Percentiles rank a stretch among this genome's conserved stretches.
phyloP scores from a whole-genome alignment of 495 filamentous ascomycete species.

The Aspergillus ostianus region DNA sequence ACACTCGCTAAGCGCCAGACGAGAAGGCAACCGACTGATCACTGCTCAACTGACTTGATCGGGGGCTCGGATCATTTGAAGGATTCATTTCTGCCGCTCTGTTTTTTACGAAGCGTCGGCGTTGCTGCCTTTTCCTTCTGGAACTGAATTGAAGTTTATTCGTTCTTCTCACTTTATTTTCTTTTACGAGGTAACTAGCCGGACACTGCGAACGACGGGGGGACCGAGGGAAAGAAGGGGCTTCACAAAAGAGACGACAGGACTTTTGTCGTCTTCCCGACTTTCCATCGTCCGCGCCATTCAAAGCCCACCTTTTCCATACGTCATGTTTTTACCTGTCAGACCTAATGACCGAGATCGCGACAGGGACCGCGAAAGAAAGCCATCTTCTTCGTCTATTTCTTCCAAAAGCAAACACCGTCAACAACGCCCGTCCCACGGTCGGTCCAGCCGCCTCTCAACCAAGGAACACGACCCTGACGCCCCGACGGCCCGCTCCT shows the following conservation, averaged over 20 bases:
- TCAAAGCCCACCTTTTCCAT: constrained; percentile 23
- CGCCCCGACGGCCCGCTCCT: constrained; percentile 35
- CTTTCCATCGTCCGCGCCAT: constrained; percentile 29
- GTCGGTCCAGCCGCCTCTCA: constrained; percentile 40
- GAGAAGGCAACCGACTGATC: constrained; percentile 15
- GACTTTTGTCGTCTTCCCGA: constrained; percentile 16
- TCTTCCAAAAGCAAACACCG: constrained; percentile 36
- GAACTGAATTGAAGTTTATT: constrained; percentile 2
- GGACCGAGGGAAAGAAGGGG: constrained; percentile 8
- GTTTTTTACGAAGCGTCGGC: background rate
- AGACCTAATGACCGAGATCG: constrained; percentile 43
- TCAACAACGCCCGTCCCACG: constrained; percentile 38
- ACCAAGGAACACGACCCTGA: constrained; percentile 48
- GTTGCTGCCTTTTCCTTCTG: constrained; percentile 2
- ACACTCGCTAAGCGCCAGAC: constrained; percentile 40
- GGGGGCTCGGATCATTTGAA: constrained; percentile 10
- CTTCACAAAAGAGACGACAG: constrained; percentile 4
- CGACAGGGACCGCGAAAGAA: constrained; percentile 31
- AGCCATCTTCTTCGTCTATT: constrained; percentile 25
- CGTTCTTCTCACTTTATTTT: constrained; percentile 7
- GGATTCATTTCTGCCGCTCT: constrained; percentile 1
- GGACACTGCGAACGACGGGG: constrained; percentile 12
- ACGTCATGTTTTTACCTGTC: constrained; percentile 44
- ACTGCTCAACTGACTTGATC: background rate
- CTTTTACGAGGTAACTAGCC: constrained; percentile 27